Conservation (phyloP, 495 filamentous ascomycete species). For the Penicillium pulvis region DNA sequence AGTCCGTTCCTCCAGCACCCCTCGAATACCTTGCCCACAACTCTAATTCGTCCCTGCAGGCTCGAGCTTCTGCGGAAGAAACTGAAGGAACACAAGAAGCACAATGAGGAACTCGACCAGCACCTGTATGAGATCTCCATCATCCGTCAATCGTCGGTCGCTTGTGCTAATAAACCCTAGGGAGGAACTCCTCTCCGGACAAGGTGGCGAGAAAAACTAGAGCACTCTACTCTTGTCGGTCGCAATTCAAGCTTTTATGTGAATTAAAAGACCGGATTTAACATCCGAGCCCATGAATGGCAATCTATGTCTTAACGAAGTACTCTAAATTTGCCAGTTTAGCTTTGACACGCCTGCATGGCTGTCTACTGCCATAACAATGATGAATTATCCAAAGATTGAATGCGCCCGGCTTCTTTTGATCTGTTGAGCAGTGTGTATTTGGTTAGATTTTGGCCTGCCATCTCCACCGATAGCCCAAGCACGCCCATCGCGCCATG, state of each 20-base stretch:
- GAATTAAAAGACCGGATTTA: not conserved
- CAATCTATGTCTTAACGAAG: not conserved
- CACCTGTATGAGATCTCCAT: conserved; percentile 62
- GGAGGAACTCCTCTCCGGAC: conserved; percentile 65
- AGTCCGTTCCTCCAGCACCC: conserved; percentile 41
- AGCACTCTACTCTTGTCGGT: not conserved
- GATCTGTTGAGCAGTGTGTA: not conserved
- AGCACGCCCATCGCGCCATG: conserved; percentile 51
- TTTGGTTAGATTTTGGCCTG: conserved; percentile 34
- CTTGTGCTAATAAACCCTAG: conserved; percentile 36
- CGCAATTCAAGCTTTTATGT: too few relatives aligned
- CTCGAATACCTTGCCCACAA: not conserved
- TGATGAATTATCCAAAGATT: not conserved
- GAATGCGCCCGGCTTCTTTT: not conserved
- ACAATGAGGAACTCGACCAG: conserved; percentile 75
- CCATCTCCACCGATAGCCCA: conserved; percentile 52
- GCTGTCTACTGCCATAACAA: not conserved
- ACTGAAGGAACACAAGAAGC: conserved; percentile 69
- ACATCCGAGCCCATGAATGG: not conserved
- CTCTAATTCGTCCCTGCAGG: conserved; percentile 27
- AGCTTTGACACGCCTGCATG: not conserved
- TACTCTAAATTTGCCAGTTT: not conserved
- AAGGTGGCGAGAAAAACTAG: conserved; percentile 77
- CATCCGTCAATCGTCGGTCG: not conserved
- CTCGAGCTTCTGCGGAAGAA: conserved; percentile 66